Base-by-base conservation (phyloP, 345 rosid genomes). In the Microthlaspi erraticum region DNA sequence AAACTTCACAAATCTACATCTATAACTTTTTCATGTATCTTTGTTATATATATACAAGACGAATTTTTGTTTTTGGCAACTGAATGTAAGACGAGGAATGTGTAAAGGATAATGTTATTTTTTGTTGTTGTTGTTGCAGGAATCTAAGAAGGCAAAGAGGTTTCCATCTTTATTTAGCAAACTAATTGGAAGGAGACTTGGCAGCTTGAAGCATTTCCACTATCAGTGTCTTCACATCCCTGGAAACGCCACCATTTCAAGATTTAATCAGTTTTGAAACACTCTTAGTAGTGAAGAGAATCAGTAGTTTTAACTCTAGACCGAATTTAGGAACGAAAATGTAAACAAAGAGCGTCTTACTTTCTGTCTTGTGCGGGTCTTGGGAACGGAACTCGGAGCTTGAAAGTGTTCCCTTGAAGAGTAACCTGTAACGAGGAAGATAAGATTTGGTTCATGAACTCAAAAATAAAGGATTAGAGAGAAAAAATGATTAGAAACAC, bases 141-240 rank as follows among this genome's bases (percentile, higher is more conserved):
- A 56, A 33, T 49, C 39, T 33, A 10, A 49, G 12, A 50, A 36
- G 41, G 18, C 2, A 52, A 23, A 34, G 17, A 52, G 49, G 41
- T 62, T 67, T 42, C 52, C 56, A 52, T 66, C 58, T 32, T 58
- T 57, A 6, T 8, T 44, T 29, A 13, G 26, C 10, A 26, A 29
- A 42, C 83, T 78, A 83, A 49, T 37, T 78, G 78, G 55, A 71
- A 53, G 79, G 72, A 38, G 84, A 68, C 64, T 75, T 79, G 2
- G 89, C 96, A 72, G 90, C 87, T 82, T 85, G 88, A 70, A 90
- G 97, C 98, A 93, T 87, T 62, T 93, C 98, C 75, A 93, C 92
- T 13, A 90, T 71, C 18, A 90, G 77, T 59, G 88, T 90, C 82
- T 93, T 93, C 79, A 90, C 90, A 81, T 88, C 97, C 92, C 98